Base-by-base conservation (phyloP, 352 stramenopile genomes). In the Plasmopara viticola region DNA sequence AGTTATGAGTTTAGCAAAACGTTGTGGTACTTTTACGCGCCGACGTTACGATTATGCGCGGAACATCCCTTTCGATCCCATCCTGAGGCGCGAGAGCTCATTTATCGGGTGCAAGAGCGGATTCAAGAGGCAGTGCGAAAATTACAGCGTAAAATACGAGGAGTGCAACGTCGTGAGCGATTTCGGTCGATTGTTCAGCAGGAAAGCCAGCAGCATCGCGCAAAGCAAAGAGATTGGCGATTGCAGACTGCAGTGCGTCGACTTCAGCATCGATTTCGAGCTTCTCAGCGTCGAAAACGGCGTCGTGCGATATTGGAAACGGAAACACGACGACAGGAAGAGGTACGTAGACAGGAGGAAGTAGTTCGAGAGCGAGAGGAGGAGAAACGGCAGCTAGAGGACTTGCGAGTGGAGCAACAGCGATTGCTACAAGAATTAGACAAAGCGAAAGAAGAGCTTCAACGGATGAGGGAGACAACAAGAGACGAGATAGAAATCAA, bases 11-110 rank as follows among this genome's bases (percentile, higher is more conserved):
- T 81, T 51, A 68, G 59, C 4, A 74, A 81, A 48, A 65, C 56
- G n/a, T 43, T 85, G 0, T 87, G 72, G 74, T 87, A 80, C 31
- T 84, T 80, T 38, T 63, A 87, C 53, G 62, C 70, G 6, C 44
- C 64, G 0, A 68, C 62, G 0, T 39, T 40, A 13, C 37, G 56
- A 13, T 47, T 87, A 43, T 73, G 60, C 9, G 77, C 77, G 0
- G 68, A 84, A 29, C 77, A 87, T 59, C 77, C 77, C 10, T 71
- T 86, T 50, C 77, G 74, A 15, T 75, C 52, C 18, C 71, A 72
- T 28, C 59, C 58, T 18, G 63, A 71, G 40, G 72, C 70, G 18
- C 65, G 64, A 9, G 33, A 66, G 28, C 44, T 87, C 12, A 72
- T 87, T n/a, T 58, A 68, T 4, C 51, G 43, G 5, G 70, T 68